phyloP scores from a whole-genome alignment of 2,329 filamentous ascomycete species.

The Fusarium sterilihyphosum region DNA sequence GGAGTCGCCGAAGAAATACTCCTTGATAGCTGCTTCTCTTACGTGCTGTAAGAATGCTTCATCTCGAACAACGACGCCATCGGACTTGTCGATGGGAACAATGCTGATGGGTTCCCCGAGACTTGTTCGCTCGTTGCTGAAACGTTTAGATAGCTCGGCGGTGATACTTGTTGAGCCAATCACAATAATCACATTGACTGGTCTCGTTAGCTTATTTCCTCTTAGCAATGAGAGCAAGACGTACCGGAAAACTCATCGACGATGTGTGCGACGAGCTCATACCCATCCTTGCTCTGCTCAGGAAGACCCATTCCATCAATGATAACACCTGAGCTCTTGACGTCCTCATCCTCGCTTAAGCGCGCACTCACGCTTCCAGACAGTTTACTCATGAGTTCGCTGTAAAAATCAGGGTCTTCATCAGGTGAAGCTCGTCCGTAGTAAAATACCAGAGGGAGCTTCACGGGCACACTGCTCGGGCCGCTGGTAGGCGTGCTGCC shows the following conservation, averaged over 20 bases:
- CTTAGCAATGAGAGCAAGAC: not conserved
- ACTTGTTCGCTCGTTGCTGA: conserved; percentile 64
- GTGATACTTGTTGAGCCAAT: conserved; percentile 82
- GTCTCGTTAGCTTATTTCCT: conserved; percentile 53
- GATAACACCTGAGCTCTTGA: conserved; percentile 80
- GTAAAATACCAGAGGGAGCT: conserved; percentile 90
- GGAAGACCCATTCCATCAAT: conserved; percentile 83
- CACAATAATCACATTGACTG: conserved; percentile 83
- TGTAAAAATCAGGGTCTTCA: conserved; percentile 78
- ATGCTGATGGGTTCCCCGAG: conserved; percentile 77
- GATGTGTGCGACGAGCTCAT: conserved; percentile 85
- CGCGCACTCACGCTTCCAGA: conserved; percentile 82
- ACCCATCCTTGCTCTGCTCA: conserved; percentile 70
- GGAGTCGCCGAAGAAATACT: conserved; percentile 92
- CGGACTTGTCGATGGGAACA: conserved; percentile 83
- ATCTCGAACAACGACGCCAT: conserved; percentile 83
- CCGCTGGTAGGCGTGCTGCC: conserved; percentile 91
- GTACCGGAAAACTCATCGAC: conserved; percentile 64
- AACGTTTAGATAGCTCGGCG: conserved; percentile 77
- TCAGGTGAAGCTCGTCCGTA: conserved; percentile 80
- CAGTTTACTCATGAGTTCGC: conserved; percentile 77
- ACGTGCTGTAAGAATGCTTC: conserved; percentile 76
- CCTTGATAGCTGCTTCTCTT: conserved; percentile 81
- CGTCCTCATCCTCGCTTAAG: conserved; percentile 77
- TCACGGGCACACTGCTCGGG: conserved; percentile 87